Evolutionary conservation across 352 stramenopile genomes (phyloP), one percentile per base, ranked within the genome.

Genomic region (Stephanocyclus meneghinianus): DNA sequence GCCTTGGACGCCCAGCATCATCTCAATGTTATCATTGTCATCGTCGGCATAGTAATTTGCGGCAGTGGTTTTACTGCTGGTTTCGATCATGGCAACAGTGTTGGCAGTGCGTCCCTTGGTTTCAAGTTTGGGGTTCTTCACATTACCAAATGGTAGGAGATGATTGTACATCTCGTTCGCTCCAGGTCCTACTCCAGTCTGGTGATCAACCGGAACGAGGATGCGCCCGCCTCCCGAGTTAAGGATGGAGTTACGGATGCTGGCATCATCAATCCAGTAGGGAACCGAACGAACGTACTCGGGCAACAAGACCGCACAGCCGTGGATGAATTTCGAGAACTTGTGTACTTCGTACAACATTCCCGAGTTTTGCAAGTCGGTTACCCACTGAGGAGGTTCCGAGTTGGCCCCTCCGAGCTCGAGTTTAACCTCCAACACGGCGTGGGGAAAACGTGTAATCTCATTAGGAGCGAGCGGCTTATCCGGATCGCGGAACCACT

Each of bases 261-360:
- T 92, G 6, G 91, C 78, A 83, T 96, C 93, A 80, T 97, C 94
- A n/a, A 96, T 83, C 94, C 94, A 97, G 80, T 96, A 97, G 4
- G 94, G 94, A 15, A 97, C 88, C 45, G 78, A 78, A 5, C 90
- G 84, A 10, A 96, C 93, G 80, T 96, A 91, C 63, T 97, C 93
- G 2, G 90, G 87, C 11, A 96, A 69, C 42, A 97, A 75, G 0
- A 92, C 88, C 11, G 92, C 89, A 83, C 90, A 95, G 60, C 87
- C 94, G 78, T 97, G 94, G 67, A 95, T 95, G 71, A 95, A 97
- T 61, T 96, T 96, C 7, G 87, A 94, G 66, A 92, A 93, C 63
- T 94, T 93, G 65, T 94, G 90, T n/a, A 91, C 90, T 72, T 94
- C 89, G 53, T 94, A 92, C 16, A 95, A 67, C 56, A 95, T 85